Evolutionary conservation across 805 yeast genomes (phyloP), one percentile per base, ranked within the genome.

Genomic region (Myxozyma neotropica): DNA sequence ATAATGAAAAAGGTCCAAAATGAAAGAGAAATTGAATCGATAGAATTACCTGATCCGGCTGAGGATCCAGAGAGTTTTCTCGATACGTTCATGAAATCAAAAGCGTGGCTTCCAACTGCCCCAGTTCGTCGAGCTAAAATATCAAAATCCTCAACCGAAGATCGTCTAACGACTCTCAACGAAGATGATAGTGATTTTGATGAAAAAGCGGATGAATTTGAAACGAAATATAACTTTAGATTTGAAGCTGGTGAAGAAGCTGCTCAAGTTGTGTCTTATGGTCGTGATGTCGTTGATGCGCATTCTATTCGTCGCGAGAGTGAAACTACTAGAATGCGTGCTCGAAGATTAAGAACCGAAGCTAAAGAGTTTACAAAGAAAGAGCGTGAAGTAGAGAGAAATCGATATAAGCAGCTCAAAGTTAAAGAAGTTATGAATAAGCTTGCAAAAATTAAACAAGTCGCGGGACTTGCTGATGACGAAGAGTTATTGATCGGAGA

Each of bases 201-300:
- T 50, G 88, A 89, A 44, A 94, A 95, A 1, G 97, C 88, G 4
- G 99, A 94, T 68, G 78, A 83, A 69, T 91, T 89, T 69, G 99
- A 94, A 74, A 84, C 84, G 64, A 97, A 96, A 0, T 93, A 92
- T 75, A 94, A 94, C 70, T 93, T 93, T 80, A 82, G 99, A 72
- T 94, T 82, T 72, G 99, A 94, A 74, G 91, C 96, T 15, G 69
- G 67, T 15, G 61, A 59, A 46, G 83, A 85, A 65, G 82, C 96
- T 5, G 89, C 93, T 0, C 97, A 93, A 69, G 89, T 94, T 73
- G 87, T 92, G 19, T 87, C 96, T 17, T 94, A 93, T 77, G 97
- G 98, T 1, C 90, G 99, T 81, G 86, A 79, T 44, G 57, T 59
- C 13, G 68, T 59, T 17, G 72, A 71, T 63, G 97, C 91, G 74